Evolutionary conservation across 2,329 filamentous ascomycete genomes (phyloP), one percentile per base, ranked within the genome.

Genomic region (Falciphora oryzae): DNA sequence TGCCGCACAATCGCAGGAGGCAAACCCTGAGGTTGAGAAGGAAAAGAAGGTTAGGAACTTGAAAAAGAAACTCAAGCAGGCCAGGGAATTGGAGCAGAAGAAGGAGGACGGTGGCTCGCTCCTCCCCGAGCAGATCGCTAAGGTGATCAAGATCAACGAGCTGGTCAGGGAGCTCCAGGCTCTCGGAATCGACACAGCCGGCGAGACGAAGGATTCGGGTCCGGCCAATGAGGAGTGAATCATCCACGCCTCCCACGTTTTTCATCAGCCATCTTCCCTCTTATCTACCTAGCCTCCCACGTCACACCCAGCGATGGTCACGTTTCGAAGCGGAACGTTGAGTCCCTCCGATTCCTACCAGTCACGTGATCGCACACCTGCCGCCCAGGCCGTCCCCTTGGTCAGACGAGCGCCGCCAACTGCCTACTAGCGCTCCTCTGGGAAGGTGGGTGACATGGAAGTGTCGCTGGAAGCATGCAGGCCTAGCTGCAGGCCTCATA

Each of bases 131-230:
- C 95, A 99, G 79, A 89, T 98, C 68, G 93, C 94, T 70, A 99
- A 99, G 80, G 92, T 99, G 64, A 96, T 97, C 75, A 96, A 95
- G 77, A 97, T 99, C 75, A 92, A 92, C 68, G 95, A 99, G 79
- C 83, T 99, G 62, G 88, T 97, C 65, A 86, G 93, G 16, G 93
- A 98, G 74, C 79, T 99, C 65, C 91, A 96, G 71, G 84, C 85
- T 2, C 81, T 99, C 32, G 94, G 94, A 0, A 92, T 98, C 68
- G 90, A 96, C 74, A 78, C 85, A 1, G 90, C 96, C 13, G 92
- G 89, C 3, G 90, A 93, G 68, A 77, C 78, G 1, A 81, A 81
- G 68, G 64, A 58, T 22, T 8, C 44, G 11, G 18, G 25, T 44
- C 38, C 50, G 22, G 57, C 22, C 27, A 29, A 63, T 32, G 32